Conservation (phyloP, 345 rosid genomes). For the Salix viminalis region DNA sequence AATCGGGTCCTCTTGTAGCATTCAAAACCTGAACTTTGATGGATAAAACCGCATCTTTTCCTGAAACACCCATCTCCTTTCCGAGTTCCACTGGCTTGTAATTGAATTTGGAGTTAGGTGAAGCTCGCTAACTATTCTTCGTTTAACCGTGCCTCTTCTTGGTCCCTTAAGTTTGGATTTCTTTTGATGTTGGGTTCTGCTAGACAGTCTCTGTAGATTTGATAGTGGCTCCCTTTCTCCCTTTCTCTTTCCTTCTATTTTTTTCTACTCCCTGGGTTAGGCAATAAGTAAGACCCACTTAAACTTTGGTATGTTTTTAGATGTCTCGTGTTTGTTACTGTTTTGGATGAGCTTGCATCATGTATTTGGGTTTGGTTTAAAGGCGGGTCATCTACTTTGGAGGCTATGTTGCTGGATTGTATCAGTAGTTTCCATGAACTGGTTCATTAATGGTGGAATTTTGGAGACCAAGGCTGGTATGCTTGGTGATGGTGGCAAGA, state of each 20-base stretch:
- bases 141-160: conserved; percentile 3
- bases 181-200: conserved; percentile 38
- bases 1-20: conserved; percentile 18
- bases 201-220: conserved; percentile 39
- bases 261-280: conserved; percentile 30
- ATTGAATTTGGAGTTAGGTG: conserved; percentile 22
- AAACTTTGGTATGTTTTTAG: conserved; percentile 20
- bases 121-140: background rate
- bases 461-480: conserved; percentile 45
- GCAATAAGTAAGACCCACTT: conserved; percentile 29
- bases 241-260: conserved; percentile 12
- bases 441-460: conserved; percentile 55
- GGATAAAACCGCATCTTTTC: conserved; percentile 41
- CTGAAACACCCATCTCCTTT: conserved; percentile 3
- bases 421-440: conserved; percentile 49
- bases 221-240: conserved; percentile 31
- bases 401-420: conserved; percentile 77
- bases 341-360: conserved; percentile 76
- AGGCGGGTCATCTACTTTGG: conserved; percentile 80
- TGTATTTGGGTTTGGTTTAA: conserved; percentile 71
- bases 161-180: conserved; percentile 25
- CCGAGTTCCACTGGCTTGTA: conserved; percentile 22
- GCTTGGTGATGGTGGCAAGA: conserved; percentile 54
- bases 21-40: conserved; percentile 14
- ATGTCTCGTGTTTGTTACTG: conserved; percentile 29